Conservation (phyloP, 495 filamentous ascomycete genomes). For the Neohortaea acidophila region DNA sequence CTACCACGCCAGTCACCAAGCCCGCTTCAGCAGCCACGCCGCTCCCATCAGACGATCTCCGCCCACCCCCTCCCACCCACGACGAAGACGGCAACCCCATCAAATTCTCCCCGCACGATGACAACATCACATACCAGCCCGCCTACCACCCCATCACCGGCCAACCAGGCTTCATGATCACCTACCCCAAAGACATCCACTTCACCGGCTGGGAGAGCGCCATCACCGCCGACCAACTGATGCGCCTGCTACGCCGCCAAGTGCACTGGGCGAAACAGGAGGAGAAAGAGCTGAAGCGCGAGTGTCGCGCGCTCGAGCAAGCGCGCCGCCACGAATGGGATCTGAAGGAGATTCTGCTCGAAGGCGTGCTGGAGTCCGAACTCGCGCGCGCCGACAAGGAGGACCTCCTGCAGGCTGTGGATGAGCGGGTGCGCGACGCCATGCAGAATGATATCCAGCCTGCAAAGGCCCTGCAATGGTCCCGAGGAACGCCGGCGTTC, state of each 20-base stretch:
- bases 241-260: slow-evolving; percentile 58
- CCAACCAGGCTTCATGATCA: slow-evolving; percentile 28
- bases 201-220: slow-evolving; percentile 61
- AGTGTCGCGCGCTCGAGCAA: slow-evolving; percentile 47
- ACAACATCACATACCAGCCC: slow-evolving; percentile 27
- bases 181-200: slow-evolving; percentile 43
- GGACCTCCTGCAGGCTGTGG: slow-evolving; percentile 25
- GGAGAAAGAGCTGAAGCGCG: slow-evolving; percentile 40
- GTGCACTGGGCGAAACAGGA: slow-evolving; percentile 71
- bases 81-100: slow-evolving; percentile 21
- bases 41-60: no score
- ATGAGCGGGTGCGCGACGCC: slow-evolving; percentile 17
- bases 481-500: slow-evolving; percentile 6
- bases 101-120: slow-evolving; percentile 12
- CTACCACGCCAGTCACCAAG: not conserved
- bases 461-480: slow-evolving; percentile 16
- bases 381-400: slow-evolving; percentile 20
- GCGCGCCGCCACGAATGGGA: slow-evolving; percentile 63
- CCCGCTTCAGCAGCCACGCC: slow-evolving; percentile 3
- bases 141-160: slow-evolving; percentile 20
- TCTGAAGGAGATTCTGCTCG: slow-evolving; percentile 59
- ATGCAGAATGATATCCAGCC: slow-evolving; percentile 19
- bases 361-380: slow-evolving; percentile 45
- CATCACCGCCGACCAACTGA: slow-evolving; percentile 53
- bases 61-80: not conserved